Conservation (phyloP, 441 rosid species). For the Hura crepitans region DNA sequence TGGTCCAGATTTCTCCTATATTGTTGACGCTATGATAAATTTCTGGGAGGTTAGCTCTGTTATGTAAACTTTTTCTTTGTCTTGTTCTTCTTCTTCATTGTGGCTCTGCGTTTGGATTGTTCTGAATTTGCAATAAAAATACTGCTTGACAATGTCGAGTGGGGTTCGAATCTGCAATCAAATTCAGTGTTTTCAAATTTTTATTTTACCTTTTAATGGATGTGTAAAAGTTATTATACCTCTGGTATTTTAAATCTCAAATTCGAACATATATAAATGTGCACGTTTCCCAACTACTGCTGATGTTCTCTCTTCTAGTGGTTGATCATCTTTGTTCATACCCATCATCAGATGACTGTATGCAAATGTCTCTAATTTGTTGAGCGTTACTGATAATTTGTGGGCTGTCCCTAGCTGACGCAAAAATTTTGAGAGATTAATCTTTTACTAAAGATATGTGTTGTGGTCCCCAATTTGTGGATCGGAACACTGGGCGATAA, state of each 20-base stretch:
- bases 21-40: conserved; percentile 65
- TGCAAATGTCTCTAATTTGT: neutral
- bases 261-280: neutral
- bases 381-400: neutral
- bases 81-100: neutral
- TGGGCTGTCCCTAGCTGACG: neutral
- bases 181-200: neutral
- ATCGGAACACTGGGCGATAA: too few relatives aligned
- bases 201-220: neutral
- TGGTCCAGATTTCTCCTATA: conserved; percentile 36
- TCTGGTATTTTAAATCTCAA: neutral
- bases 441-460: neutral
- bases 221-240: neutral
- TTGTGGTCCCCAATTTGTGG: too few relatives aligned
- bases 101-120: neutral
- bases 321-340: neutral
- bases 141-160: conserved; percentile 8
- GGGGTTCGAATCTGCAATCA: neutral
- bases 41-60: conserved; percentile 68
- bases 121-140: neutral
- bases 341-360: neutral
- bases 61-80: conserved; percentile 9
- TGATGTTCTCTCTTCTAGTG: neutral
- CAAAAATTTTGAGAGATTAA: neutral
- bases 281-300: neutral